phyloP scores from a whole-genome alignment of 2,329 filamentous ascomycete species.

The Seiridium unicorne region DNA sequence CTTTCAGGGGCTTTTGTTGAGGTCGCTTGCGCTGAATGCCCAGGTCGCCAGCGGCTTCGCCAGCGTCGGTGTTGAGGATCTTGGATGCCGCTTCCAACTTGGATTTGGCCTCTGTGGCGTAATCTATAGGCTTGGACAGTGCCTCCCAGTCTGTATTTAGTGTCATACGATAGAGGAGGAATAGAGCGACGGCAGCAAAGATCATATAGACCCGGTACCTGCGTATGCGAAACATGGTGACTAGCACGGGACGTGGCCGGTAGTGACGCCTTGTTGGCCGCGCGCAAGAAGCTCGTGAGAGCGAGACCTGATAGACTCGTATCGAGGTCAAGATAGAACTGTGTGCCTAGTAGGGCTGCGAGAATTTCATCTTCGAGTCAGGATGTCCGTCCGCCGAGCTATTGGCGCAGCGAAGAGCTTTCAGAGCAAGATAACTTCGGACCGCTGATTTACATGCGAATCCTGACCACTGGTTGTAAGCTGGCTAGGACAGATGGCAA shows the following conservation, averaged over 20 bases:
- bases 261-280: not conserved
- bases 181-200: constrained; percentile 38
- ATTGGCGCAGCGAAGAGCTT: too few relatives aligned
- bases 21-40: constrained; percentile 4
- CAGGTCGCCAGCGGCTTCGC: constrained; percentile 3
- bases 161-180: constrained; percentile 48
- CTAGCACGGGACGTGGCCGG: not conserved
- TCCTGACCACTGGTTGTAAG: too few relatives aligned
- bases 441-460: too few relatives aligned
- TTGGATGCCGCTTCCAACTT: not conserved
- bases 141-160: constrained; percentile 30
- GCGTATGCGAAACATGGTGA: constrained; percentile 43
- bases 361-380: not conserved
- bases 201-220: constrained; percentile 44
- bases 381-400: too few relatives aligned
- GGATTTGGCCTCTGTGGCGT: constrained; percentile 5
- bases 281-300: not conserved
- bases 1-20: constrained; percentile 6
- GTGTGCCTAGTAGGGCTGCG: too few relatives aligned
- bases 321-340: too few relatives aligned
- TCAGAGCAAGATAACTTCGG: too few relatives aligned
- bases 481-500: too few relatives aligned
- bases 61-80: not conserved
- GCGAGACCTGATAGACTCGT: too few relatives aligned
- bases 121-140: constrained; percentile 25